A percentile compares a stretch with the other conserved stretches of the same genome.
These are phyloP conservation scores for Phylloporus arenicola DNA, from an alignment of 768 basidiomycete genomes.

Conservation along the genomic window DNA sequence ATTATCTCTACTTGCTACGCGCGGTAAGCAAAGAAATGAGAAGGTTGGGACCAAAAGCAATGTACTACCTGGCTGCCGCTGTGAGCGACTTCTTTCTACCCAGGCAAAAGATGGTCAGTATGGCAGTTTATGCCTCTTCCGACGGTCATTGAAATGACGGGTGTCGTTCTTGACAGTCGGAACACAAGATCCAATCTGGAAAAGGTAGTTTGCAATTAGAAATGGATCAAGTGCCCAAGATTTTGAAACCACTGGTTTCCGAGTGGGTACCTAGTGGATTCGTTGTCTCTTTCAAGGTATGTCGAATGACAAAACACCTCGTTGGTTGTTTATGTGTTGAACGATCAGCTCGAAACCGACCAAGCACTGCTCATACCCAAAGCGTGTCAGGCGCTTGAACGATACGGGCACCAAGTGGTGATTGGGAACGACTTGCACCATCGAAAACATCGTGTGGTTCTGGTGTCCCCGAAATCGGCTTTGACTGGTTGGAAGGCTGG, in stretches of 20 bases:
- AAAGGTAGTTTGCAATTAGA: constrained; percentile 91
- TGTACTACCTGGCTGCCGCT: constrained; percentile 98
- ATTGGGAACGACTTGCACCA: constrained; percentile 93
- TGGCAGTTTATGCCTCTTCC: neutral
- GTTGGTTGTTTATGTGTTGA: constrained; percentile 5
- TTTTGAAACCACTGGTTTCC: constrained; percentile 85
- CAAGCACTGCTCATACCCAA: constrained; percentile 79
- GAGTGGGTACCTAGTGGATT: constrained; percentile 91
- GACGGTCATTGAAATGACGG: neutral
- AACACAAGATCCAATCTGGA: constrained; percentile 97
- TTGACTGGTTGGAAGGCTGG: constrained; percentile 6
- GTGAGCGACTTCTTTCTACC: constrained; percentile 99
- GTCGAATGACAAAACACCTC: neutral
- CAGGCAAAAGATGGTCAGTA: constrained; percentile 76
- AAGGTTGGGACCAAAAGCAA: constrained; percentile 57
- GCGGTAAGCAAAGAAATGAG: constrained; percentile 78
- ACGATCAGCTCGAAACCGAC: constrained; percentile 86
- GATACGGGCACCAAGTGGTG: constrained; percentile 96
- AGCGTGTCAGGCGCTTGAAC: constrained; percentile 76
- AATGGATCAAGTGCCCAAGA: constrained; percentile 99
- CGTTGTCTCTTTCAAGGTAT: constrained; percentile 95
- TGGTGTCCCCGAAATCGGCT: constrained; percentile 56
- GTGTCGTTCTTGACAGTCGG: constrained; percentile 50
- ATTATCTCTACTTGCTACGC: constrained; percentile 89
- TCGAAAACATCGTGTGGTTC: constrained; percentile 88